phyloP scores from a whole-genome alignment of 805 yeast species.

The Kregervanrija fluxuum region DNA sequence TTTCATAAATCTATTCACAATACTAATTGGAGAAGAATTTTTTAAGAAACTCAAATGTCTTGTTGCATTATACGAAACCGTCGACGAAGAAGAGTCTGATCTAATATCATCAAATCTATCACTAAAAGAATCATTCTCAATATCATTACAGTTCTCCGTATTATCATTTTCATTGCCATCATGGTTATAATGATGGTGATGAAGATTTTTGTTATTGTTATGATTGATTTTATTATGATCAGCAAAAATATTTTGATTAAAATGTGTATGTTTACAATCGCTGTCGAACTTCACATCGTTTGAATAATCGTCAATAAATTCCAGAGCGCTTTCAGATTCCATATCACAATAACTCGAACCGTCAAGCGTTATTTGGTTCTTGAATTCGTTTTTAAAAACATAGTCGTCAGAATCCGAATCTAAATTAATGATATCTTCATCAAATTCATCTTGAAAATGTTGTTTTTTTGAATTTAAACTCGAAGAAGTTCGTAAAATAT shows the following conservation, averaged over 20 bases:
- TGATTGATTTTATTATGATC: constrained; percentile 1
- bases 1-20: constrained; percentile 4
- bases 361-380: neutral
- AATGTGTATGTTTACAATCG: neutral
- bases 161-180: neutral
- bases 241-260: neutral
- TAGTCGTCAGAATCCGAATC: constrained; percentile 37
- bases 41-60: constrained; percentile 12
- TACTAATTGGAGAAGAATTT: constrained; percentile 3
- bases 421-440: constrained; percentile 28
- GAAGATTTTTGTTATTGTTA: neutral
- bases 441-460: constrained; percentile 3
- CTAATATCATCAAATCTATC: constrained; percentile 1
- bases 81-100: constrained; percentile 7
- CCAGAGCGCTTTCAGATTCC: neutral
- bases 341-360: too few species aligned
- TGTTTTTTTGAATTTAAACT: constrained; percentile 6
- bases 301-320: neutral
- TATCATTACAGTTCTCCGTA: neutral
- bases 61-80: neutral
- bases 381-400: constrained; percentile 17
- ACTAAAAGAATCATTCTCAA: neutral
- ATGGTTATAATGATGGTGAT: neutral
- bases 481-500: too few species aligned
- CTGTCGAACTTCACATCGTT: constrained; percentile 8